A percentile compares a stretch with the other conserved stretches of the same genome.
These are phyloP conservation scores for Ascochyta pisi DNA, from an alignment of 2,329 filamentous ascomycete genomes.

Conservation along the genomic window DNA sequence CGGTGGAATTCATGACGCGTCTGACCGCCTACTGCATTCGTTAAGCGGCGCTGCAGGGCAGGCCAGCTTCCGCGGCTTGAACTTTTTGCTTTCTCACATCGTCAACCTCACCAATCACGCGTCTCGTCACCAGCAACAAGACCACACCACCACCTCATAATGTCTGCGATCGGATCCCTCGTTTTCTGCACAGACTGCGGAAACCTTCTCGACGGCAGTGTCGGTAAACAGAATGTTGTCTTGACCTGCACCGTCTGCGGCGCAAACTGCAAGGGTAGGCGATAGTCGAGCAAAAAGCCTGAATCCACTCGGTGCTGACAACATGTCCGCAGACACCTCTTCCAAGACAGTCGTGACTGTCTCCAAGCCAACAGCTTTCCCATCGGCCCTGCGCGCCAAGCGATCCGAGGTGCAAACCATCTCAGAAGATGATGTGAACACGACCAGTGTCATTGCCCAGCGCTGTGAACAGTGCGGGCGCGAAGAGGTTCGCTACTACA, in stretches of 20 bases:
- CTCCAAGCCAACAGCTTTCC: constrained; percentile 90
- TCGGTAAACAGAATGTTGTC: constrained; percentile 75
- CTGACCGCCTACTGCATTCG: constrained; percentile 36
- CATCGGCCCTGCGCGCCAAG: constrained; percentile 86
- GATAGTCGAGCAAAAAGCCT: not conserved
- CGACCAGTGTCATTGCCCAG: constrained; percentile 71
- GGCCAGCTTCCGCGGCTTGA: constrained; percentile 19
- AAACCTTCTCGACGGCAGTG: constrained; percentile 82
- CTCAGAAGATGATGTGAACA: constrained; percentile 77
- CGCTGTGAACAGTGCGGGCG: constrained; percentile 82
- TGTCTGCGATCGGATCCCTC: constrained; percentile 89
- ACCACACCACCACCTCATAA: constrained; percentile 50
- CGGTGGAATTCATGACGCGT: constrained; percentile 28
- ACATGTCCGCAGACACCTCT: constrained; percentile 35
- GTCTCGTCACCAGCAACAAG: not conserved
- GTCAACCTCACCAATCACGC: constrained; percentile 8
- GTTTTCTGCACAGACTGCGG: constrained; percentile 94
- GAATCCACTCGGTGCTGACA: constrained; percentile 7
- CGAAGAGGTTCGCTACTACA: constrained; percentile 83
- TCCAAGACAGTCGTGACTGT: constrained; percentile 78
- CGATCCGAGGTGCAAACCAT: constrained; percentile 84
- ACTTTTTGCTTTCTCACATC: constrained; percentile 27
- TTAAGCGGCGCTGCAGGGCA: constrained; percentile 25
- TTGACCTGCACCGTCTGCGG: constrained; percentile 87
- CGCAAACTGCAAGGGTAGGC: constrained; percentile 78